Conservation (phyloP, 2,329 filamentous ascomycete genomes). For the Cytospora piceicola region DNA sequence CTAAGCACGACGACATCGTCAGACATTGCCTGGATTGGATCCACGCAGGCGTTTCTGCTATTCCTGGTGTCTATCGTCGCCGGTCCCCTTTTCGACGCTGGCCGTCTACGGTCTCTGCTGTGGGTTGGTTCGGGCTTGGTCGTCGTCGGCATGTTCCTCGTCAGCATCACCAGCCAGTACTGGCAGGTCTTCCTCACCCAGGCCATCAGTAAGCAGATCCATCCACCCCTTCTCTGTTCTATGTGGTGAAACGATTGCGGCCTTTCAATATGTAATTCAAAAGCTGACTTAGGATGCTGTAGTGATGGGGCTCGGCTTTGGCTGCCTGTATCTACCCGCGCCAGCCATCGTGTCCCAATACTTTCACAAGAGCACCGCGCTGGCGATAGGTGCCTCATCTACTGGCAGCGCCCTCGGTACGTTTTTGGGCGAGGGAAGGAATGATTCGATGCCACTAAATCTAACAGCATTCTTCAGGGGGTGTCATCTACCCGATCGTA, state of each 20-base stretch:
- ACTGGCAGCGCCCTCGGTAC: slow-evolving; percentile 39
- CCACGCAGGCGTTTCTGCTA: slow-evolving; percentile 47
- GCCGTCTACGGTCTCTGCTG: slow-evolving; percentile 45
- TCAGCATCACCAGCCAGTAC: slow-evolving; percentile 48
- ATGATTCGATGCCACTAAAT: neutral
- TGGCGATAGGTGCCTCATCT: slow-evolving; percentile 40
- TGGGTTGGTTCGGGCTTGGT: slow-evolving; percentile 41
- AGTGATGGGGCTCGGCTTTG: slow-evolving; percentile 43
- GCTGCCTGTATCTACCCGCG: slow-evolving; percentile 41
- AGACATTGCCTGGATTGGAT: slow-evolving; percentile 50
- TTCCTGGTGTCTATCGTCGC: slow-evolving; percentile 45
- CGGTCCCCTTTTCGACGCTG: slow-evolving; percentile 48
- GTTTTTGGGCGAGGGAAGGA: neutral
- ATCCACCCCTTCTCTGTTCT: too few species aligned
- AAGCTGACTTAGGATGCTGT: neutral
- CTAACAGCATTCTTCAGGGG: slow-evolving; percentile 13
- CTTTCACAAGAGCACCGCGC: slow-evolving; percentile 40
- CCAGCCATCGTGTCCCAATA: slow-evolving; percentile 46
- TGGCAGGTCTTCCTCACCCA: slow-evolving; percentile 48
- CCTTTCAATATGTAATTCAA: too few species aligned
- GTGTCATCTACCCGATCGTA: slow-evolving; percentile 41
- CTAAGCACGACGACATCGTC: slow-evolving; percentile 41
- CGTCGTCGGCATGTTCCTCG: slow-evolving; percentile 49
- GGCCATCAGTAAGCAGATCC: slow-evolving; percentile 35
- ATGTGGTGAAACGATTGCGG: too few species aligned